These are phyloP conservation scores for Exophiala sp. DNA, from an alignment of 2,329 filamentous ascomycete genomes.

Conservation along the genomic window DNA sequence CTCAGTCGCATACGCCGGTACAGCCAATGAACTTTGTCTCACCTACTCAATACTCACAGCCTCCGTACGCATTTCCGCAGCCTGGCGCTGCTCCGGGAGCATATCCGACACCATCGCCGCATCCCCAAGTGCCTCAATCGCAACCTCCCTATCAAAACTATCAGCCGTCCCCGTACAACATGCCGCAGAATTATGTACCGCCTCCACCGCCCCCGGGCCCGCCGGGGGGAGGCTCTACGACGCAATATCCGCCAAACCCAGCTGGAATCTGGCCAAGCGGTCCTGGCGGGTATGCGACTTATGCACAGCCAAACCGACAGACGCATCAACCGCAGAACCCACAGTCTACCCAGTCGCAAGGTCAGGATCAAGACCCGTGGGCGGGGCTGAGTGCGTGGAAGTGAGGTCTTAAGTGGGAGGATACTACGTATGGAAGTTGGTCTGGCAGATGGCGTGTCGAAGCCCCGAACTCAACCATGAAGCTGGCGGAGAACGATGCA, in stretches of 20 bases:
- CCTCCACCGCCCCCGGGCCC: conserved; percentile 62
- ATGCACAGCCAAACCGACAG: conserved; percentile 37
- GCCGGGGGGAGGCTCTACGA: conserved; percentile 46
- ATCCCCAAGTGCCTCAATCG: conserved; percentile 28
- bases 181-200: conserved; percentile 60
- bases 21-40: conserved; percentile 25
- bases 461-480: no score
- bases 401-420: conserved; percentile 31
- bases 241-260: conserved; percentile 45
- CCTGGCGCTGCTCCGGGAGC: conserved; percentile 36
- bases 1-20: conserved; percentile 14
- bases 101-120: conserved; percentile 19
- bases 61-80: conserved; percentile 26
- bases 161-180: conserved; percentile 39
- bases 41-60: conserved; percentile 21
- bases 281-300: conserved; percentile 50
- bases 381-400: conserved; percentile 66
- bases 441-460: no score
- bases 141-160: conserved; percentile 35
- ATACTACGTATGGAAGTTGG: no score
- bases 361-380: conserved; percentile 54
- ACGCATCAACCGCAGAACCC: conserved; percentile 38
- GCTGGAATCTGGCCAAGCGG: conserved; percentile 40
- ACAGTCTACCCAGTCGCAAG: conserved; percentile 18
- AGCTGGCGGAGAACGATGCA: no score